Base-by-base conservation (phyloP, 805 yeast species). In the Wilhelminamyces savonicus region DNA sequence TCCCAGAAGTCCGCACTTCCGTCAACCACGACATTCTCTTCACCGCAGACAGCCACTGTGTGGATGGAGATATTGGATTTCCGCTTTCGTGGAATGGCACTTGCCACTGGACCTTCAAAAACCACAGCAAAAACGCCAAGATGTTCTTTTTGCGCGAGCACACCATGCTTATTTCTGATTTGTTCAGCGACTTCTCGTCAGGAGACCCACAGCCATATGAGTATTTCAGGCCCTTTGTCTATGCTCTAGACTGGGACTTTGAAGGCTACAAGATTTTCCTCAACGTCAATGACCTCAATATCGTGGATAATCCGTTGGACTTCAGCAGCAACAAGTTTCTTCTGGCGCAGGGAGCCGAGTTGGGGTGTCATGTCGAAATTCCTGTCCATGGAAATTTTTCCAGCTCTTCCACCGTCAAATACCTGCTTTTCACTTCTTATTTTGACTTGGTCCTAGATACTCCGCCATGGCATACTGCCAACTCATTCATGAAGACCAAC, bases 381-480 rank as follows among this genome's bases (percentile, higher is more conserved):
- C 96, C 97, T 0, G 45, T 77, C 39, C 68, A 68, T 10, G 67
- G 72, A 0, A 63, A 76, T 12, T 66, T 72, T 22, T 56, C 71
- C 21, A 71, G 69, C 29, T 66, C 70, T 3, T 71, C 74, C 1
- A 66, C 71, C 0, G 60, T 81, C 11, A 57, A 66, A 11, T 84
- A 67, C 42, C 52, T 55, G 1, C 39, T 81, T 2, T 39, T 40
- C 3, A 79, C 95, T 0, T 75, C 83, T 0, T 57, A 56, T 27
- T 74, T 86, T 40, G 71, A 78, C 27, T 45, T 92, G 27, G 59
- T 72, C 1, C 51, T 88, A 3, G 81, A 78, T 34, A 75, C 92
- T 0, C 97, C 98, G 0, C 81, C 90, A 1, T 92, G 97, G 95
- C 94, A 86, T 47, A 88, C 97, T 0, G 60, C 77, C 16, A 73